Conservation (phyloP, 2,329 filamentous ascomycete species). For the Ophiocordyceps camponoti-leonardi region DNA sequence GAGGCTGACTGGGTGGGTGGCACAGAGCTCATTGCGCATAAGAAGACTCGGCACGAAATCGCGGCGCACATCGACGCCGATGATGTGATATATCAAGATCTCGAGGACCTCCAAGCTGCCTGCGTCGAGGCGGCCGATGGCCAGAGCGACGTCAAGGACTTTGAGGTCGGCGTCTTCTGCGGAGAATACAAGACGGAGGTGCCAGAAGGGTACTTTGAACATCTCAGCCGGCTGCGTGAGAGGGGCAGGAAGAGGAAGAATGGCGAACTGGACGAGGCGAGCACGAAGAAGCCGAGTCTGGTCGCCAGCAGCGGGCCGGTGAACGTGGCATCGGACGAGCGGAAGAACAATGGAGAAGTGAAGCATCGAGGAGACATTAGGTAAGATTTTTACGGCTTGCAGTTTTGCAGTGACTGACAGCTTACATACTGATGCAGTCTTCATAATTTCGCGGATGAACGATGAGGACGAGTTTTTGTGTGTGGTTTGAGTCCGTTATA, state of each 20-base stretch:
- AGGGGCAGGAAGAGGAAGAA: slow-evolving; percentile 18
- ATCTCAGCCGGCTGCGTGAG: slow-evolving; percentile 54
- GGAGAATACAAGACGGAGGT: slow-evolving; percentile 75
- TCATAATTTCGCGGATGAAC: background rate
- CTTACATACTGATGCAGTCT: background rate
- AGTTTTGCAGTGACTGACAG: background rate
- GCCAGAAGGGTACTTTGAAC: slow-evolving; percentile 64
- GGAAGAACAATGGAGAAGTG: background rate
- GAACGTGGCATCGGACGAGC: background rate
- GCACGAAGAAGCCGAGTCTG: background rate
- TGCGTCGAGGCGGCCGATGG: slow-evolving; percentile 51
- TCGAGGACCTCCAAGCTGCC: slow-evolving; percentile 64
- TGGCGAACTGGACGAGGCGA: background rate
- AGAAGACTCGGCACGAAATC: slow-evolving; percentile 21
- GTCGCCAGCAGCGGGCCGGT: background rate
- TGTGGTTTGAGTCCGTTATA: no score
- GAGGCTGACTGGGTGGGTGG: background rate
- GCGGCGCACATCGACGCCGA: slow-evolving; percentile 5
- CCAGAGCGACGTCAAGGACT: slow-evolving; percentile 37
- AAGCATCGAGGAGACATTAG: background rate
- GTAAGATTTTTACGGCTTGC: background rate
- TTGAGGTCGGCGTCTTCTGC: slow-evolving; percentile 86
- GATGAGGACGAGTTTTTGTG: background rate
- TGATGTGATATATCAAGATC: slow-evolving; percentile 20
- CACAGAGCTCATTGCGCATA: slow-evolving; percentile 26